phyloP scores from a whole-genome alignment of 2,329 filamentous ascomycete genomes.

The Chaetothyriales sp. region DNA sequence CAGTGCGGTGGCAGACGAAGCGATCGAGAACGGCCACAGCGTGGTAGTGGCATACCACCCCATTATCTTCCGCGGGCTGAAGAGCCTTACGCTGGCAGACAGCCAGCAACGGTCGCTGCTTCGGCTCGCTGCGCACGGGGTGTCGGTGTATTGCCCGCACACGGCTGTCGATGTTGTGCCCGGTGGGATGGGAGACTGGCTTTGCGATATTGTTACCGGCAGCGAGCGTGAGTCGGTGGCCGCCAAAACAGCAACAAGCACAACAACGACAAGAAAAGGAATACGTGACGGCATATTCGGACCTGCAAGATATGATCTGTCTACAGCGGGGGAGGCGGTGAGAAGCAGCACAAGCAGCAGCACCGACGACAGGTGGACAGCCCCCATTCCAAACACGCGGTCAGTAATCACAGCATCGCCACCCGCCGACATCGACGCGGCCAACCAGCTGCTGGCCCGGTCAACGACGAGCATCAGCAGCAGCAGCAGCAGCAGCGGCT shows the following conservation, averaged over 20 bases:
- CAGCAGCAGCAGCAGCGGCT: no score
- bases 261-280: no score
- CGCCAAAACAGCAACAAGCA: no score
- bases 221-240: slow-evolving; percentile 21
- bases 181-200: slow-evolving; percentile 82
- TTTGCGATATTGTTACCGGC: slow-evolving; percentile 68
- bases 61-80: slow-evolving; percentile 88
- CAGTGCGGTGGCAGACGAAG: slow-evolving; percentile 74
- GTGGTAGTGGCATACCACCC: slow-evolving; percentile 89
- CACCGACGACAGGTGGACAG: no score
- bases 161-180: slow-evolving; percentile 82
- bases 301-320: neutral
- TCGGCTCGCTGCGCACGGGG: slow-evolving; percentile 64
- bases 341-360: no score
- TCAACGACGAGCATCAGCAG: no score
- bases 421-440: slow-evolving; percentile 21
- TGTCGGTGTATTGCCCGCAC: slow-evolving; percentile 92
- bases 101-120: slow-evolving; percentile 77
- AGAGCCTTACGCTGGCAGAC: slow-evolving; percentile 69
- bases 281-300: no score
- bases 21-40: slow-evolving; percentile 58
- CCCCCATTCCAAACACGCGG: slow-evolving; percentile 33
- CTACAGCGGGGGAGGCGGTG: no score
- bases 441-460: slow-evolving; percentile 15
- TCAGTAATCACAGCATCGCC: slow-evolving; percentile 38